Evolutionary conservation across 2,329 filamentous ascomycete species (phyloP).

Genomic region (Sordariomycetes sp.): DNA sequence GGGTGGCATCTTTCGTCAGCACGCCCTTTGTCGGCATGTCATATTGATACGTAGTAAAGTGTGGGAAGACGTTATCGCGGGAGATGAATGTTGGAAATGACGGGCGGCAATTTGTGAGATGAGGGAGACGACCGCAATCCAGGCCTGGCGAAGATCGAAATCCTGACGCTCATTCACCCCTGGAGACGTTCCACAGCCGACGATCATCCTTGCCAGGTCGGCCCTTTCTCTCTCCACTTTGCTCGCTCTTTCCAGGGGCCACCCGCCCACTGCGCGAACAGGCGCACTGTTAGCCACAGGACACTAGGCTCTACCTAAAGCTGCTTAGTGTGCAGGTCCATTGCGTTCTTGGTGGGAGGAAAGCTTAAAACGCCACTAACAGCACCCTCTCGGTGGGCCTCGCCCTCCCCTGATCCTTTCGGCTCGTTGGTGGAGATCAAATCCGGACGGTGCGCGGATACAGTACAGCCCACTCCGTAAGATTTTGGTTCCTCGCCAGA

Average conservation of each 20-base stretch:
- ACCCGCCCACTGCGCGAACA: background rate
- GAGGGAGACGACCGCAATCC: background rate
- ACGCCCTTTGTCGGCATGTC: background rate
- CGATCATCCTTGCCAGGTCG: background rate
- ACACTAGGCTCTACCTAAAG: background rate
- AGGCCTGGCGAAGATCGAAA: background rate
- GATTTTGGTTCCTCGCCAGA: background rate
- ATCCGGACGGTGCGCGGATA: background rate
- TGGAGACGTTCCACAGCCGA: background rate
- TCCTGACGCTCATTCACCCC: background rate
- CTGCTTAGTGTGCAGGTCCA: background rate
- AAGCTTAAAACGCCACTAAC: background rate
- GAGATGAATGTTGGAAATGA: background rate
- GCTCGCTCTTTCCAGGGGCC: background rate
- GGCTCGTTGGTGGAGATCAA: background rate
- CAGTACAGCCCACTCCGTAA: background rate
- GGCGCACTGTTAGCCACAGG: background rate
- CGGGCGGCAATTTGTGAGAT: background rate
- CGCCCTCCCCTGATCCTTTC: no score
- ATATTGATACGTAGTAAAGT: background rate
- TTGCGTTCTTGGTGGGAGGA: background rate
- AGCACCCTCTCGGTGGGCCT: background rate
- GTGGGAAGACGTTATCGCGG: no score
- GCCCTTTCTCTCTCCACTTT: background rate
- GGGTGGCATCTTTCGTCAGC: background rate